Evolutionary conservation across 306 rosid genomes (phyloP), one percentile per base, ranked within the genome.

Genomic region (Cajanus cajan): DNA sequence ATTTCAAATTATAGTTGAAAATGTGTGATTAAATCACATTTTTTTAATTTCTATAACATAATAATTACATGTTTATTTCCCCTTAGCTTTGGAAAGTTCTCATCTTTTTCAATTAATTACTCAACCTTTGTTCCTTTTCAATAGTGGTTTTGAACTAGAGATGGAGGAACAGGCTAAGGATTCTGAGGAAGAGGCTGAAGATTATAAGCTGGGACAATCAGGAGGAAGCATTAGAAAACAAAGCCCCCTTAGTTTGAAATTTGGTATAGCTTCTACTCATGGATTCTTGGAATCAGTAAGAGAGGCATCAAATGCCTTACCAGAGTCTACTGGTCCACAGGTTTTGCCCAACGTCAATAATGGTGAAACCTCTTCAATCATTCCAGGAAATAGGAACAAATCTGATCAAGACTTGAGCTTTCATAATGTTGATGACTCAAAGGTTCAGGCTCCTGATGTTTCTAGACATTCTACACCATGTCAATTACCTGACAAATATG

Each of bases 151-250:
- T 82, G 99, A 91, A 80, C 78, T 92, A 83, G 96, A 95, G 83
- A 74, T 68, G 89, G 93, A 25, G 74, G 92, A 83, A 66, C 96
- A 91, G 82, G 99, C 99, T 37, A 93, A 90, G 91, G 98, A 95
- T 88, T 95, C 98, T 73, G 98, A 95, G 63, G 98, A 89, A 16
- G 97, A 90, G 84, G 84, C 82, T 63, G 91, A 83, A 68, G 85
- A 81, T 82, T 59, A 83, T 41, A 50, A 59, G 78, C 51, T 76
- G 68, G 90, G 59, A 82, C 77, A 85, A 74, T 84, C 74, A 55
- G 86, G 66, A 31, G 88, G 76, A 70, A 78, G 74, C 72, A 82
- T 45, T 66, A 61, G 48, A 54, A 74, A 24, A 59, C 87, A 71
- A 78, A 87, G 89, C 79, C 90, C 96, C 58, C 57, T 25, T 28